Base-by-base conservation (phyloP, 2,329 filamentous ascomycete species). In the Alternaria alternata region DNA sequence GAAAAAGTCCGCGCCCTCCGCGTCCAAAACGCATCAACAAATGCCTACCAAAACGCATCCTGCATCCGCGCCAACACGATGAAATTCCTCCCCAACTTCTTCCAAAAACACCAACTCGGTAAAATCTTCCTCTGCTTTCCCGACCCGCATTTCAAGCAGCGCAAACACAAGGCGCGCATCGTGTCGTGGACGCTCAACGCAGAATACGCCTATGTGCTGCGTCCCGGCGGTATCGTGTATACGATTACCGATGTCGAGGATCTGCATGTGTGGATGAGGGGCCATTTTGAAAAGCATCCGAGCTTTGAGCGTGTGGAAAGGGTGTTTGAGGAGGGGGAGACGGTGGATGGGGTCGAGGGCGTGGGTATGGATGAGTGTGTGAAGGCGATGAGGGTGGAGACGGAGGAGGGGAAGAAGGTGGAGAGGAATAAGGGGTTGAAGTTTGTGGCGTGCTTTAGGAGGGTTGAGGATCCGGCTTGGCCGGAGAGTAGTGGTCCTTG, bases 21-120 rank as follows among this genome's bases (percentile, higher is more conserved):
- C 4, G 81, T 83, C 12, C 89, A 94, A 73, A 85, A 87, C 65
- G 73, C 81, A 6, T 81, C 82, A 6, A 75, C 77, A 28, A 61
- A 78, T 18, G 79, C 82, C 47, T 98, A 93, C 78, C 90, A 96
- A 75, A 99, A 99, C 78, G 90, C 94, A 54, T 89, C 91, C 34
- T 96, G 93, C 75, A 83, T 99, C 48, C 90, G 95, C 63, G 92
- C 92, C 67, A 99, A 99, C 82, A 92, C 93, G 5, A 99, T 99
- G 95, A 99, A 99, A 78, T 99, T 98, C 79, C 84, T 99, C n/a
- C 94, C 96, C 63, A 98, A 99, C 76, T 97, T 97, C 84, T 98
- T 99, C 84, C 83, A 81, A 55, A 91, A 89, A 72, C 84, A 81
- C 14, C 94, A 97, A 76, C 87, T 99, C 14, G 87, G 86, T 64